phyloP scores from a whole-genome alignment of 352 stramenopile genomes.

The Pythium biforme region DNA sequence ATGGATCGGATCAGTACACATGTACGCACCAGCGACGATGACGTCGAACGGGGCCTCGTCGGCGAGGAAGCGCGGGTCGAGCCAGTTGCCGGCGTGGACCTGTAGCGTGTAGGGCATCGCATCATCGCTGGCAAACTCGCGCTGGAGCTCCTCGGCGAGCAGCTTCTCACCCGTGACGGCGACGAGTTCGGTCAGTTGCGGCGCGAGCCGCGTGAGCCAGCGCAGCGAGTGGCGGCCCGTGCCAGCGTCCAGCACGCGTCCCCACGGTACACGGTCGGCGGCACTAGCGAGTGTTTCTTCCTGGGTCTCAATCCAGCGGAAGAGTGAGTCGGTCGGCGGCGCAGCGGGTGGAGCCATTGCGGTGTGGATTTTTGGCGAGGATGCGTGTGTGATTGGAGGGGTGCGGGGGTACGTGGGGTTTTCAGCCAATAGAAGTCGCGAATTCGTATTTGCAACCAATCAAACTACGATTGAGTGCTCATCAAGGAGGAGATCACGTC shows the following conservation, averaged over 20 bases:
- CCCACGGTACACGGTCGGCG: slow-evolving; percentile 25
- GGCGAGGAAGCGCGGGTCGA: slow-evolving; percentile 38
- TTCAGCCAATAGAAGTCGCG: too few relatives aligned
- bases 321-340: slow-evolving; percentile 39
- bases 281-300: slow-evolving; percentile 19
- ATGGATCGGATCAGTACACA: too few relatives aligned
- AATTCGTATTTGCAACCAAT: too few relatives aligned
- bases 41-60: slow-evolving; percentile 48
- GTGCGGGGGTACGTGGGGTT: neutral
- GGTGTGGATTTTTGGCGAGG: slow-evolving; percentile 14
- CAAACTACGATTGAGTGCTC: too few relatives aligned
- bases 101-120: slow-evolving; percentile 19
- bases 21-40: slow-evolving; percentile 35
- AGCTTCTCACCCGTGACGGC: slow-evolving; percentile 52
- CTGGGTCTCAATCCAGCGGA: slow-evolving; percentile 49
- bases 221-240: slow-evolving; percentile 77
- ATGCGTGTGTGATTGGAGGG: neutral
- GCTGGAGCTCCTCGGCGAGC: slow-evolving; percentile 34
- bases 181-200: slow-evolving; percentile 31
- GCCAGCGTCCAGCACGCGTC: slow-evolving; percentile 72
- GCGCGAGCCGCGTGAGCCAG: slow-evolving; percentile 72
- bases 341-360: slow-evolving; percentile 1
- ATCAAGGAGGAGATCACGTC: too few relatives aligned
- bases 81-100: slow-evolving; percentile 55
- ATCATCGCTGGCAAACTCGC: slow-evolving; percentile 19